A percentile compares a stretch with the other conserved stretches of the same genome.
Conservation (phyloP, 2,329 filamentous ascomycete species). For the Bretziella fagacearum region DNA sequence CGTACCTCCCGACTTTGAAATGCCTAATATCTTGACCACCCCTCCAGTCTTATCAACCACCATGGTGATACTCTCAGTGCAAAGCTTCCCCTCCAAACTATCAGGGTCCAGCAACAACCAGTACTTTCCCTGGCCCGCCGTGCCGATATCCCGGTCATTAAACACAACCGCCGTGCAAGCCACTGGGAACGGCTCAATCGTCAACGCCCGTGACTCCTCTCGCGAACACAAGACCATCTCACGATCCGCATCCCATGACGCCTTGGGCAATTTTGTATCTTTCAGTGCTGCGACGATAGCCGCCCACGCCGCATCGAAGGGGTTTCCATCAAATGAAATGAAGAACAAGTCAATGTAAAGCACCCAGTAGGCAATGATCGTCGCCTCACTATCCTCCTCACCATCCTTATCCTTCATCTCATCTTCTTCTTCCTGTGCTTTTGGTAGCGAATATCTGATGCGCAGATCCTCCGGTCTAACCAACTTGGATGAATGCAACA, state of each 20-base stretch:
- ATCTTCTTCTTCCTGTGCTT: conserved; percentile 32
- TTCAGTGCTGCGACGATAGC: conserved; percentile 64
- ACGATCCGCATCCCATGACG: conserved; percentile 68
- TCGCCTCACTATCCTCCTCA: conserved; percentile 22
- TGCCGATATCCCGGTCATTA: conserved; percentile 28
- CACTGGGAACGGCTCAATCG: conserved; percentile 50
- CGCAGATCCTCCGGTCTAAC: conserved; percentile 51
- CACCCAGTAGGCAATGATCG: conserved; percentile 80
- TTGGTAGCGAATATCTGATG: conserved; percentile 41
- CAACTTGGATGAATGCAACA: conserved; percentile 55
- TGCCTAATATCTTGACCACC: conserved; percentile 41
- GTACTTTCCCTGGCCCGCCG: conserved; percentile 25
- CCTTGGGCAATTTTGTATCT: conserved; percentile 59
- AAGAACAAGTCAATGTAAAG: conserved; percentile 93
- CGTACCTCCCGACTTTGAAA: conserved; percentile 74
- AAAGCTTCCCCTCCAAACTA: conserved; percentile 71
- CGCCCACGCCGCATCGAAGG: conserved; percentile 82
- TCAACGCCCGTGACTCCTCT: conserved; percentile 36
- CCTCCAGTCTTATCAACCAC: conserved; percentile 50
- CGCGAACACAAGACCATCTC: conserved; percentile 63
- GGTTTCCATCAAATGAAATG: conserved; percentile 79
- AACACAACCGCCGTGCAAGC: conserved; percentile 68
- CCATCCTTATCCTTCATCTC: conserved; percentile 22
- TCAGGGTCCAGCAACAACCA: conserved; percentile 86
- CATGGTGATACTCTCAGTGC: conserved; percentile 65